A percentile compares a stretch with the other conserved stretches of the same genome.
Evolutionary conservation across 345 rosid species (phyloP).

Genomic region (Odontarrhena argentea): DNA sequence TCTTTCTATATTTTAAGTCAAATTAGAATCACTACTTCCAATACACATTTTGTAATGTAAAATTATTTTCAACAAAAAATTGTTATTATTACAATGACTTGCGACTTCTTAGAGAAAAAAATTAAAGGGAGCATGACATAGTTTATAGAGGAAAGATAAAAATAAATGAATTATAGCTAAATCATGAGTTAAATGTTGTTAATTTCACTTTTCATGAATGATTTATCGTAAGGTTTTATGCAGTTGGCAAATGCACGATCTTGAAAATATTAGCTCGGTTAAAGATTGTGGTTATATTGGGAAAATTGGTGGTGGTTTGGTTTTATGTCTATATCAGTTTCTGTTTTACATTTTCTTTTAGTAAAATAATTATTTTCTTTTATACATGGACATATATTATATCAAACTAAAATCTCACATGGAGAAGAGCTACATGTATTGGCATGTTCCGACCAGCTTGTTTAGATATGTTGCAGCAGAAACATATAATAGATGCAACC

Average conservation of each 20-base stretch:
- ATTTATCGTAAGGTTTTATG: not conserved
- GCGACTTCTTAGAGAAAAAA: too few species aligned
- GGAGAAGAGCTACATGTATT: constrained; percentile 21
- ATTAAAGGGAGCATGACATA: too few species aligned
- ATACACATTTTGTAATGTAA: not conserved
- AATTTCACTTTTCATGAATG: not conserved
- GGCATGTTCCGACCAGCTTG: constrained; percentile 28
- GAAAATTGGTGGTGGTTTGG: too few species aligned
- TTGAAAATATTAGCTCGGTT: not conserved
- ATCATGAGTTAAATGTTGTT: too few species aligned
- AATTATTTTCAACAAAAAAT: not conserved
- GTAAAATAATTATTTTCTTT: too few species aligned
- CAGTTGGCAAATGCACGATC: constrained; percentile 1
- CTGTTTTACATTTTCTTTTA: too few species aligned
- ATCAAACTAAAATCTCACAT: constrained; percentile 1
- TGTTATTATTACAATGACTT: too few species aligned
- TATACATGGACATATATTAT: not conserved
- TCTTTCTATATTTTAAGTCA: constrained; percentile 20
- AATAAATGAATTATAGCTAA: too few species aligned
- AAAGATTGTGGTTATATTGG: not conserved
- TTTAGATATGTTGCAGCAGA: not conserved
- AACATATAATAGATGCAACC: constrained; percentile 1
- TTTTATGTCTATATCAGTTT: too few species aligned
- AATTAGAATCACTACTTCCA: constrained; percentile 7
- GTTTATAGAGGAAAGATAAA: too few species aligned